Evolutionary conservation across 169 alveolate genomes (phyloP).

Genomic region (Theileria annulata): DNA sequence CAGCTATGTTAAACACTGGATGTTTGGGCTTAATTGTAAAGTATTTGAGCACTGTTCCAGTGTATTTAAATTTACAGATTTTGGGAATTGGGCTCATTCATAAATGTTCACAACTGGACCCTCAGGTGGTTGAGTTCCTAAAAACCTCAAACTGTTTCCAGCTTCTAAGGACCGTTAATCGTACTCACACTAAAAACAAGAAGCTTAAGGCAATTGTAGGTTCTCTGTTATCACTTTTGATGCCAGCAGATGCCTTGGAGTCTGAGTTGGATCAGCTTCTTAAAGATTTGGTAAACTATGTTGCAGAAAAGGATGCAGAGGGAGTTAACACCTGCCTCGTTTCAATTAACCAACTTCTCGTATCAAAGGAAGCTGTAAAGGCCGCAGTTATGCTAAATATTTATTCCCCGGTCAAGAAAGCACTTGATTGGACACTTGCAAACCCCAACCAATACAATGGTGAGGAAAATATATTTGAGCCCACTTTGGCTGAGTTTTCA

Average conservation of each 20-base stretch:
- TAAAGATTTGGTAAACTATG: slow-evolving; percentile 74
- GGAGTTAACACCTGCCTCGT: slow-evolving; percentile 66
- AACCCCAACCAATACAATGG: slow-evolving; percentile 37
- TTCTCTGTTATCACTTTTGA: slow-evolving; percentile 82
- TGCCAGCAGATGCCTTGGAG: slow-evolving; percentile 88
- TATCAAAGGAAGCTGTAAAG: slow-evolving; percentile 72
- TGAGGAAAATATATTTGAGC: slow-evolving; percentile 68
- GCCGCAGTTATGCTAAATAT: slow-evolving; percentile 71
- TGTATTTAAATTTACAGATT: slow-evolving; percentile 83
- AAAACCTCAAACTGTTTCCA: slow-evolving; percentile 66
- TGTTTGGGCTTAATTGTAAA: slow-evolving; percentile 74
- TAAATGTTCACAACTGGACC: slow-evolving; percentile 75
- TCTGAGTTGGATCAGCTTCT: slow-evolving; percentile 80
- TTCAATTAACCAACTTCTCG: slow-evolving; percentile 72
- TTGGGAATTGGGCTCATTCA: slow-evolving; percentile 79
- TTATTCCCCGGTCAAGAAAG: slow-evolving; percentile 38
- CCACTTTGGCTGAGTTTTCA: slow-evolving; percentile 67
- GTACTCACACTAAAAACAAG: slow-evolving; percentile 84
- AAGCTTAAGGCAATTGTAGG: slow-evolving; percentile 83
- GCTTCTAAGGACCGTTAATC: slow-evolving; percentile 62
- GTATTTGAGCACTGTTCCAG: slow-evolving; percentile 81
- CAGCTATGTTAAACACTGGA: slow-evolving; percentile 74
- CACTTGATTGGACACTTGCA: slow-evolving; percentile 55
- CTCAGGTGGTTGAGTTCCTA: slow-evolving; percentile 69
- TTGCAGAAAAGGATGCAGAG: slow-evolving; percentile 62